Percentiles rank a stretch among this genome's conserved stretches.
These are phyloP conservation scores for Gossypium trilobum DNA, from an alignment of 441 rosid species.

Conservation along the genomic window DNA sequence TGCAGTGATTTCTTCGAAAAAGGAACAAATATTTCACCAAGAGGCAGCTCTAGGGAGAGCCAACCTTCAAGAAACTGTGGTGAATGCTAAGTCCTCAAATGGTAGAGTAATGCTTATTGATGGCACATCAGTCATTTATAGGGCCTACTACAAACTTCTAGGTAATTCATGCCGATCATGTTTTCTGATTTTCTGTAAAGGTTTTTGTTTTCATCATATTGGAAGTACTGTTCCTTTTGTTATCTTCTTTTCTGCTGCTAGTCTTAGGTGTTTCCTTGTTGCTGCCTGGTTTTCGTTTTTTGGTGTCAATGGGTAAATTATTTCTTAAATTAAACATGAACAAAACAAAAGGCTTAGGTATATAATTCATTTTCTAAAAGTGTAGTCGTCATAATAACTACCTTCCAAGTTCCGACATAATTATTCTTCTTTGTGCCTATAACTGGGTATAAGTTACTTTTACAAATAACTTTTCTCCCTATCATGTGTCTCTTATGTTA, in stretches of 20 bases:
- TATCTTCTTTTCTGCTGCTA: neutral
- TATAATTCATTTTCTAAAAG: neutral
- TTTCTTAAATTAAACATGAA: neutral
- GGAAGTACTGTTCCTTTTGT: conserved; percentile 4
- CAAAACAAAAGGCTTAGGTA: neutral
- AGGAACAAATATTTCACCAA: conserved; percentile 16
- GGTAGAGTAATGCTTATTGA: conserved; percentile 91
- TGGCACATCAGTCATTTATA: conserved; percentile 82
- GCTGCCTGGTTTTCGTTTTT: neutral
- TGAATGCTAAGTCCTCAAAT: conserved; percentile 30
- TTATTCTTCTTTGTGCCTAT: neutral
- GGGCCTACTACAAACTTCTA: conserved; percentile 92
- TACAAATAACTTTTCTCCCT: neutral
- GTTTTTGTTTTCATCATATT: conserved; percentile 1
- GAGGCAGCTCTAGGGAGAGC: conserved; percentile 23
- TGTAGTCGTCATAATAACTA: neutral
- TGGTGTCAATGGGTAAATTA: neutral
- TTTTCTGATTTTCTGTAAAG: conserved; percentile 6
- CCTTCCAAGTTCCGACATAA: neutral
- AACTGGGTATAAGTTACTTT: neutral
- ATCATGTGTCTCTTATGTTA: neutral
- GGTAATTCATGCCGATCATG: conserved; percentile 32
- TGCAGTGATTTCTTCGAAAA: conserved; percentile 24
- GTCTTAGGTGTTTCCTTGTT: neutral
- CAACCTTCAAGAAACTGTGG: conserved; percentile 30